Conservation (phyloP, 164 flowering plant species). For the Hamamelis virginiana region DNA sequence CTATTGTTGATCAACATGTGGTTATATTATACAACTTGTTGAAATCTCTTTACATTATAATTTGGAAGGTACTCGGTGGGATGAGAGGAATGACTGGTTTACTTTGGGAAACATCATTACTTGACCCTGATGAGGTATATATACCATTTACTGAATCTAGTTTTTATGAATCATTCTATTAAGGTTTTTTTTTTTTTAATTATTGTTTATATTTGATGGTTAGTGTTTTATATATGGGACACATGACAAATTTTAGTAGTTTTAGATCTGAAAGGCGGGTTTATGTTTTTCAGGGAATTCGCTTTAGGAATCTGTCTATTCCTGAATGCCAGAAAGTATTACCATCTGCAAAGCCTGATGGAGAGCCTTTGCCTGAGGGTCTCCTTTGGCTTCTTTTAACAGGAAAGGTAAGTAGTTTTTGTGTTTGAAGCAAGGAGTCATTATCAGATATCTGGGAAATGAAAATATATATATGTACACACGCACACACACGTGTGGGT, state of each 20-base stretch:
- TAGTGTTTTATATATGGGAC: background rate
- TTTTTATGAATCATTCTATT: background rate
- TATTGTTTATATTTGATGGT: background rate
- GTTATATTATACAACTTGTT: too few species aligned
- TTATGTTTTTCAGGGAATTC: conserved; percentile 67
- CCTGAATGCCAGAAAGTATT: conserved; percentile 92
- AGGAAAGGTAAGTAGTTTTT: conserved; percentile 64
- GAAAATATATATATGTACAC: too few species aligned
- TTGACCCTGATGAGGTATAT: conserved; percentile 85
- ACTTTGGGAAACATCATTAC: conserved; percentile 93
- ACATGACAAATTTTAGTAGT: background rate
- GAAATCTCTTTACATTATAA: background rate
- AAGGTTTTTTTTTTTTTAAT: background rate
- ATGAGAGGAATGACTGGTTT: conserved; percentile 99
- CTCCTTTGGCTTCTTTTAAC: conserved; percentile 94
- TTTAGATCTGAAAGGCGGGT: conserved; percentile 2
- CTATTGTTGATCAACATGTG: too few species aligned
- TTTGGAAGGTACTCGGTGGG: conserved; percentile 77
- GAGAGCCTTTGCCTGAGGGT: conserved; percentile 96
- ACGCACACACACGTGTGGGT: too few species aligned
- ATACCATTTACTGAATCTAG: background rate
- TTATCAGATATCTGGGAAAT: too few species aligned
- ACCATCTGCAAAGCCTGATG: conserved; percentile 77
- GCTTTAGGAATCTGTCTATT: conserved; percentile 86
- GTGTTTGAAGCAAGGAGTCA: background rate